Evolutionary conservation across 2,329 filamentous ascomycete genomes (phyloP).

Genomic region (Meredithiella fracta): DNA sequence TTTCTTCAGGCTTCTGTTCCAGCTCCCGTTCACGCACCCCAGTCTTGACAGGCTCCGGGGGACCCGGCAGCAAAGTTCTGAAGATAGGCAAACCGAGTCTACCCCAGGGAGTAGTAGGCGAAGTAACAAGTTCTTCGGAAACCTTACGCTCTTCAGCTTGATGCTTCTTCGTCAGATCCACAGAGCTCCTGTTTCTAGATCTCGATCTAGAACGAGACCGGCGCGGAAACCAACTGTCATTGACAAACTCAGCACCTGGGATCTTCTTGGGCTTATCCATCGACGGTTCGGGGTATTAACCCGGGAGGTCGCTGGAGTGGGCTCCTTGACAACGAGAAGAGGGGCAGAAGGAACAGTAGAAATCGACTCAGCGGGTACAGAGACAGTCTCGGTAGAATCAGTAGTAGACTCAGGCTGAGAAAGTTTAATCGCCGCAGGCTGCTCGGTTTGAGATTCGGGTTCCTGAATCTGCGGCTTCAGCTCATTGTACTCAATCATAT

Average conservation of each 20-base stretch:
- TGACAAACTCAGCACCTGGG: constrained; percentile 7
- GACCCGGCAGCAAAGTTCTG: background rate
- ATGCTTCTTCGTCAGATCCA: background rate
- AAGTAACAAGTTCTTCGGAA: constrained; percentile 1
- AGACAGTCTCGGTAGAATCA: too few species aligned
- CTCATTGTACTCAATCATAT: too few species aligned
- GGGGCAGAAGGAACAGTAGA: background rate
- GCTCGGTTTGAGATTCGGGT: background rate
- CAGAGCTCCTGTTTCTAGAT: background rate
- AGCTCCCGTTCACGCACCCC: background rate
- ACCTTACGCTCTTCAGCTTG: background rate
- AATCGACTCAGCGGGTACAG: background rate
- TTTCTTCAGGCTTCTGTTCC: too few species aligned
- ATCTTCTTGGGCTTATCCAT: background rate
- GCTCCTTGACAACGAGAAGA: constrained; percentile 12
- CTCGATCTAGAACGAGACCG: constrained; percentile 5
- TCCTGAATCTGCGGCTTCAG: background rate
- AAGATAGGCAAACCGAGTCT: constrained; percentile 4
- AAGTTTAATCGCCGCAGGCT: background rate
- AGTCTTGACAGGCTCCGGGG: background rate
- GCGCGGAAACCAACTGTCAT: constrained; percentile 11
- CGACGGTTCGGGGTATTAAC: constrained; percentile 3
- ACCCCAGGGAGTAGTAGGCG: constrained; percentile 7
- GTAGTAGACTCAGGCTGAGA: too few species aligned
- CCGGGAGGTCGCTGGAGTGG: constrained; percentile 12